Conservation (phyloP, 2,329 filamentous ascomycete species). For the Cryphonectria radicalis region DNA sequence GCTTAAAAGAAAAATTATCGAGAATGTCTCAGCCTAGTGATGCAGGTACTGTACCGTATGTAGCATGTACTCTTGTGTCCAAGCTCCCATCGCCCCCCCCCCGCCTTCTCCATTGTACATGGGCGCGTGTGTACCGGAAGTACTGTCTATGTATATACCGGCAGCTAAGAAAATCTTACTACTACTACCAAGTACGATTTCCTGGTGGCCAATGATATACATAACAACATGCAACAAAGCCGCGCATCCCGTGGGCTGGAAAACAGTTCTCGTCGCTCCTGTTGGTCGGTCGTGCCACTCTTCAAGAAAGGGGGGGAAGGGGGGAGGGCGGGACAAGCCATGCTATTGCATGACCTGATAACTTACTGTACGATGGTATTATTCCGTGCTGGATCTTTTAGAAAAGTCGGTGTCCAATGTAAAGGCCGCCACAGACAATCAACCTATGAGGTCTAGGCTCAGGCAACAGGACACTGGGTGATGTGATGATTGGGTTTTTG, state of each 20-base stretch:
- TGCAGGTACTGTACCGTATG: not conserved
- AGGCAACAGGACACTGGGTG: too few relatives aligned
- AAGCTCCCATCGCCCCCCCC: too few relatives aligned
- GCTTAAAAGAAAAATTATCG: not conserved
- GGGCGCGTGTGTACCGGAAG: too few relatives aligned
- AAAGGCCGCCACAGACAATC: not conserved
- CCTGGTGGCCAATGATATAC: too few relatives aligned
- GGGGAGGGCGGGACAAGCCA: not conserved
- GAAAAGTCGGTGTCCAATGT: not conserved
- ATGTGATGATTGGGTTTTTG: too few relatives aligned
- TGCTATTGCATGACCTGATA: not conserved
- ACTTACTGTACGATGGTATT: not conserved
- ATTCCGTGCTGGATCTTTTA: not conserved
- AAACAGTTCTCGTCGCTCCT: not conserved
- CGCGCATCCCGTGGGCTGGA: too few relatives aligned
- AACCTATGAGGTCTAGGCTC: too few relatives aligned
- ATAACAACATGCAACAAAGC: not conserved
- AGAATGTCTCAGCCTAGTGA: not conserved
- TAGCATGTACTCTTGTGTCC: not conserved
- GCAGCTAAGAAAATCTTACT: too few relatives aligned
- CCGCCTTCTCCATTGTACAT: too few relatives aligned
- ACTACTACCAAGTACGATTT: too few relatives aligned
- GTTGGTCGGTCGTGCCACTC: not conserved
- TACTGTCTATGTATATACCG: too few relatives aligned
- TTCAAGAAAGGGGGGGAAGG: too few relatives aligned